Percentiles rank a stretch among this genome's conserved stretches.
phyloP scores from a whole-genome alignment of 345 rosid species.

The Arabidopsis suecica region DNA sequence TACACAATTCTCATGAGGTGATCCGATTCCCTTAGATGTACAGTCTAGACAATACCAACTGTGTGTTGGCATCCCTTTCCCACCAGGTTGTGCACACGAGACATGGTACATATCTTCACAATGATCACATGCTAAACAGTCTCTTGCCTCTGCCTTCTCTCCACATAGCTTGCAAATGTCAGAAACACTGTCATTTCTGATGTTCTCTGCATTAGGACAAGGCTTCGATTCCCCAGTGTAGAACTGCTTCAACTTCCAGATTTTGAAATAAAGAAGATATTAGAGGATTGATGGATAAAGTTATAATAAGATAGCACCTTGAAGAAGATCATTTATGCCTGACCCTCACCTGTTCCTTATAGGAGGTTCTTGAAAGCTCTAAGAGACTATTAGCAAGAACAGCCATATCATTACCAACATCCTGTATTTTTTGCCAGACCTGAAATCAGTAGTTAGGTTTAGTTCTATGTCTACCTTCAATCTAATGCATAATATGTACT shows the following conservation, averaged over 20 bases:
- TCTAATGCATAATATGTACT: neutral
- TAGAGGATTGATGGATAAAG: slow-evolving; percentile 13
- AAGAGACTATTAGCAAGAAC: slow-evolving; percentile 71
- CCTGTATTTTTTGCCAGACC: slow-evolving; percentile 77
- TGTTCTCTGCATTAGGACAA: slow-evolving; percentile 54
- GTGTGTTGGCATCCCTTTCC: slow-evolving; percentile 61
- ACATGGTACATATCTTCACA: slow-evolving; percentile 88
- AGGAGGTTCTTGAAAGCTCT: slow-evolving; percentile 61
- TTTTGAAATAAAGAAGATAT: neutral
- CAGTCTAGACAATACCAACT: slow-evolving; percentile 85
- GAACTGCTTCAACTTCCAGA: slow-evolving; percentile 50
- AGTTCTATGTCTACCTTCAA: slow-evolving; percentile 12
- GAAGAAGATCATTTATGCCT: slow-evolving; percentile 1
- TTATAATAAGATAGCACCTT: slow-evolving; percentile 3
- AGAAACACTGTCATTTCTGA: slow-evolving; percentile 45
- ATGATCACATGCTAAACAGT: slow-evolving; percentile 82
- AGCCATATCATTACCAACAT: slow-evolving; percentile 68
- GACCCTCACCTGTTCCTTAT: slow-evolving; percentile 62
- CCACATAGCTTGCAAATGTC: slow-evolving; percentile 64
- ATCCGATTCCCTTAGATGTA: slow-evolving; percentile 59
- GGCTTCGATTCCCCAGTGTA: slow-evolving; percentile 46
- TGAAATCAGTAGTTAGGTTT: slow-evolving; percentile 42
- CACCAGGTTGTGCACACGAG: slow-evolving; percentile 77
- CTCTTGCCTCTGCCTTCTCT: slow-evolving; percentile 64
- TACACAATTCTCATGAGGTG: slow-evolving; percentile 74